Conservation (phyloP, 2,329 filamentous ascomycete species). For the Dactylellina sp. region DNA sequence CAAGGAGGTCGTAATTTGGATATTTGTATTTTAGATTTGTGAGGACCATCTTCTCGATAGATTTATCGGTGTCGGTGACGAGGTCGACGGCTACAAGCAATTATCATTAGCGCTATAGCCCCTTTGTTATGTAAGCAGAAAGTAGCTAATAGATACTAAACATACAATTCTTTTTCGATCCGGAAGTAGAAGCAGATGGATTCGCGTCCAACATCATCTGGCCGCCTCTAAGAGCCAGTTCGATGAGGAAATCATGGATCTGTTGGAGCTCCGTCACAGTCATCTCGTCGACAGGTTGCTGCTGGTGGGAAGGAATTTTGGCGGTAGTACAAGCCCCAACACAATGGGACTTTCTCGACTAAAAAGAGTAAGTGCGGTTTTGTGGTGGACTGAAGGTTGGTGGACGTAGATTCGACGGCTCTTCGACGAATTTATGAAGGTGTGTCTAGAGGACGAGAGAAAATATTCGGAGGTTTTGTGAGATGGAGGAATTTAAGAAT, state of each 20-base stretch:
- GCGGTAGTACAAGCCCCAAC: constrained; percentile 48
- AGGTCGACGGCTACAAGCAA: constrained; percentile 72
- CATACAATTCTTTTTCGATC: constrained; percentile 75
- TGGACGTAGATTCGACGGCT: neutral
- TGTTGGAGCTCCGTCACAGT: constrained; percentile 52
- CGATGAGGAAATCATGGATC: constrained; percentile 72
- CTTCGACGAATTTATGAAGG: constrained; percentile 6
- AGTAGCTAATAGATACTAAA: constrained; percentile 6
- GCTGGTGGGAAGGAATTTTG: constrained; percentile 56
- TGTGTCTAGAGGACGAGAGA: neutral
- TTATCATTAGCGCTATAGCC: constrained; percentile 55
- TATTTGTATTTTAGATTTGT: constrained; percentile 68
- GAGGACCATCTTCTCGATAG: constrained; percentile 74
- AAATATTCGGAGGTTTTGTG: neutral
- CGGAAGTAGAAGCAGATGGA: constrained; percentile 68
- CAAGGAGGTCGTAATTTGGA: constrained; percentile 74
- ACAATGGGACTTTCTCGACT: constrained; percentile 49
- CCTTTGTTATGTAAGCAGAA: neutral
- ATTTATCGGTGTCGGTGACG: constrained; percentile 76
- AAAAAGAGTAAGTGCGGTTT: constrained; percentile 10
- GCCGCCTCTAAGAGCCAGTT: constrained; percentile 73
- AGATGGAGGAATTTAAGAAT: neutral
- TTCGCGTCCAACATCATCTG: constrained; percentile 57
- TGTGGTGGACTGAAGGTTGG: neutral
- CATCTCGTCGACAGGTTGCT: constrained; percentile 50